Conservation (phyloP, 345 rosid genomes). For the Moricandia moricandioides region DNA sequence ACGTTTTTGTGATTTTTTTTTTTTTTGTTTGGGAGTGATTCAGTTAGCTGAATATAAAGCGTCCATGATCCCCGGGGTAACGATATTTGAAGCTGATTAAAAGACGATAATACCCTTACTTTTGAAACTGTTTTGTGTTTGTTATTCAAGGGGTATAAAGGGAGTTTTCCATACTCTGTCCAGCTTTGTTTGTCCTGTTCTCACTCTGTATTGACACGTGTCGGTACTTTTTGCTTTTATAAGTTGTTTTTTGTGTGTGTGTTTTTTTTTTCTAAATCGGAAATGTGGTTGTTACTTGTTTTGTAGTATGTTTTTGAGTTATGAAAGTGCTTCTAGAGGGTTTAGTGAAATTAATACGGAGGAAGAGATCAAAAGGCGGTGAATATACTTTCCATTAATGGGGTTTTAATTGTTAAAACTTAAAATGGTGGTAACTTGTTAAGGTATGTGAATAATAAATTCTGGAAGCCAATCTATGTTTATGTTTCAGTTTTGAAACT, state of each 20-base stretch:
- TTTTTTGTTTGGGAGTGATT: neutral
- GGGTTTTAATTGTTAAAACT: too few relatives aligned
- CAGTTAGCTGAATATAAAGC: constrained; percentile 25
- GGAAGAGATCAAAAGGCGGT: too few relatives aligned
- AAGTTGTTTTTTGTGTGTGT: neutral
- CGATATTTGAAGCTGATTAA: constrained; percentile 11
- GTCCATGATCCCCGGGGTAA: constrained; percentile 20
- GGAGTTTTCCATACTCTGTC: neutral
- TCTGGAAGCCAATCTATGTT: neutral
- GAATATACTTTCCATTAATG: too few relatives aligned
- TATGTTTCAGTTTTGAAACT: neutral
- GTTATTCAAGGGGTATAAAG: neutral
- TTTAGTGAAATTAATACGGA: too few relatives aligned
- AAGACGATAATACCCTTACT: neutral
- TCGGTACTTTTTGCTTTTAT: neutral
- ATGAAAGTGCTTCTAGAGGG: too few relatives aligned
- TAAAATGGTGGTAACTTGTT: too few relatives aligned
- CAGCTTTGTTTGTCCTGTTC: constrained; percentile 23
- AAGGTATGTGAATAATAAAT: neutral
- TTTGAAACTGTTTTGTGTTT: neutral
- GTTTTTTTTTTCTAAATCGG: neutral
- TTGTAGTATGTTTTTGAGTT: neutral
- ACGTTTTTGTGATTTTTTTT: neutral
- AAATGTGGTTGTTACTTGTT: neutral
- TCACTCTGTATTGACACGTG: constrained; percentile 19